Evolutionary conservation across 2,329 filamentous ascomycete genomes (phyloP).

Genomic region (Coccinonectria pachysandricola): DNA sequence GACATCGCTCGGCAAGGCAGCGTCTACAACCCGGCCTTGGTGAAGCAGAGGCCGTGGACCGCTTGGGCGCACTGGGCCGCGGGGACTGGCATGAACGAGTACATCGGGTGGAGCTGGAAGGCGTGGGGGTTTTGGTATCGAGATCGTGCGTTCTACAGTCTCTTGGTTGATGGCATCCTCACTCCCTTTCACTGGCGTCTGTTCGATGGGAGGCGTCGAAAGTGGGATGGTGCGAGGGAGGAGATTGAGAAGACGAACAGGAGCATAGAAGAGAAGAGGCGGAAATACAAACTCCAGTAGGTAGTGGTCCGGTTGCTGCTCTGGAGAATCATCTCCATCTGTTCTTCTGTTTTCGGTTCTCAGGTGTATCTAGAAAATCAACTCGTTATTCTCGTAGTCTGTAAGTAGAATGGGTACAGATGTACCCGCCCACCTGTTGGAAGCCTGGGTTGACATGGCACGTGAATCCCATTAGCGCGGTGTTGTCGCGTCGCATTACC

Average conservation of each 20-base stretch:
- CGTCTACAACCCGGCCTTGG: slow-evolving; percentile 16
- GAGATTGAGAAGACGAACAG: slow-evolving; percentile 24
- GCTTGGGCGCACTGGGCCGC: slow-evolving; percentile 31
- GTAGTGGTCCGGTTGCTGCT: too few relatives aligned
- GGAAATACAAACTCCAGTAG: slow-evolving; percentile 8
- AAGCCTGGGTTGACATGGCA: too few relatives aligned
- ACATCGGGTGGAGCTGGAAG: slow-evolving; percentile 29
- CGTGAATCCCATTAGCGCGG: too few relatives aligned
- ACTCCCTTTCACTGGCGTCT: slow-evolving; percentile 31
- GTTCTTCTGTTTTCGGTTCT: too few relatives aligned
- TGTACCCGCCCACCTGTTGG: too few relatives aligned
- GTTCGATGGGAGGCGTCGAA: slow-evolving; percentile 30
- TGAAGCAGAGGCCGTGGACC: slow-evolving; percentile 26
- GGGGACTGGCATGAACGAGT: slow-evolving; percentile 29
- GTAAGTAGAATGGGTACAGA: too few relatives aligned
- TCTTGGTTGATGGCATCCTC: slow-evolving; percentile 29
- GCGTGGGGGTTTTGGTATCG: slow-evolving; percentile 32
- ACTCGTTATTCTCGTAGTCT: too few relatives aligned
- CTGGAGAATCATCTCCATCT: too few relatives aligned
- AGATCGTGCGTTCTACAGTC: slow-evolving; percentile 26
- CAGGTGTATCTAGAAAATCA: too few relatives aligned
- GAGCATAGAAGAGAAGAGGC: slow-evolving; percentile 7
- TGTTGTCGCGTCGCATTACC: too few relatives aligned
- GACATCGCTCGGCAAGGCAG: slow-evolving; percentile 17
- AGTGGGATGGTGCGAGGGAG: slow-evolving; percentile 29